These are phyloP conservation scores for Chytriomyces sp. DNA, from an alignment of 192 early-diverging fungal genomes.

Conservation along the genomic window DNA sequence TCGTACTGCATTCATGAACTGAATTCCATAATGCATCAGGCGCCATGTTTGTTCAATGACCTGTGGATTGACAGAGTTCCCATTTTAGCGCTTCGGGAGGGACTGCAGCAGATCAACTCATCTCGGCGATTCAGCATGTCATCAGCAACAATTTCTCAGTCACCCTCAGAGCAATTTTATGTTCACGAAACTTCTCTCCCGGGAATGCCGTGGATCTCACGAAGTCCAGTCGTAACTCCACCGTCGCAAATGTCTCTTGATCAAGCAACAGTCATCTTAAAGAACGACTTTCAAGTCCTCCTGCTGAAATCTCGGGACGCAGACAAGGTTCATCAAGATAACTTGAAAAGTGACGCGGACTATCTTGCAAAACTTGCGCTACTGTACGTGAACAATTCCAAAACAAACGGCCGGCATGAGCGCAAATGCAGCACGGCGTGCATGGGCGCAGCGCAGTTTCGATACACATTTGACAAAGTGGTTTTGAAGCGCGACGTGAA, in stretches of 20 bases:
- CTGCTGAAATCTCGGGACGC: slow-evolving; percentile 16
- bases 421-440: slow-evolving; percentile 43
- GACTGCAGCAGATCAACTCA: neutral
- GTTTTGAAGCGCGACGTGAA: slow-evolving; percentile 36
- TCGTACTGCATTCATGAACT: slow-evolving; percentile 19
- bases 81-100: neutral
- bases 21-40: slow-evolving; percentile 20
- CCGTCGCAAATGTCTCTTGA: neutral
- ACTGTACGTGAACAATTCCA: slow-evolving; percentile 37
- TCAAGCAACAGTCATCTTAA: slow-evolving; percentile 1
- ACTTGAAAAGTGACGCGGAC: slow-evolving; percentile 34
- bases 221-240: slow-evolving; percentile 13
- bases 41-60: slow-evolving; percentile 6
- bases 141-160: neutral
- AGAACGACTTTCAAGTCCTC: slow-evolving; percentile 1
- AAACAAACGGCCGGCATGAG: slow-evolving; percentile 33
- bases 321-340: slow-evolving; percentile 11
- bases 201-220: slow-evolving; percentile 14
- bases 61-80: slow-evolving; percentile 19
- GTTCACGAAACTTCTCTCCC: slow-evolving; percentile 31
- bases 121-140: neutral
- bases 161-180: neutral
- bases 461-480: slow-evolving; percentile 34
- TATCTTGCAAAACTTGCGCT: slow-evolving; percentile 23
- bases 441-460: slow-evolving; percentile 35